A percentile compares a stretch with the other conserved stretches of the same genome.
Conservation (phyloP, 106 monocot species). For the Acorus gramineus region DNA sequence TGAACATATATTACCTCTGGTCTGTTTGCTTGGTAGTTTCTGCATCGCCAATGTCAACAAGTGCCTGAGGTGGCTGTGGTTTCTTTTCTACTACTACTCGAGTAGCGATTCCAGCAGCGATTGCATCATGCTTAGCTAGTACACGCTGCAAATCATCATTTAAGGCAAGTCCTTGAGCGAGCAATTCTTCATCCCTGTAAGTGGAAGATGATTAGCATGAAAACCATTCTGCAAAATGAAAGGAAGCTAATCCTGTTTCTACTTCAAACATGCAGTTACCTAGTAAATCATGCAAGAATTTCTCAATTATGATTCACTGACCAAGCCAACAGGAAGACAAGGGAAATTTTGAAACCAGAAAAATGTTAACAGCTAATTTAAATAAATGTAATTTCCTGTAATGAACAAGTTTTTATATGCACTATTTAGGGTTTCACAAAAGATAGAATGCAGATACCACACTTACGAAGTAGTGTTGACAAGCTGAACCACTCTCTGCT, state of each 20-base stretch:
- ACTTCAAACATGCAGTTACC: neutral
- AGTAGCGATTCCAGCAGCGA: conserved; percentile 73
- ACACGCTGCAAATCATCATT: conserved; percentile 95
- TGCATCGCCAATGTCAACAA: conserved; percentile 32
- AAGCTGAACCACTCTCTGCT: conserved; percentile 79
- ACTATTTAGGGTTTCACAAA: too few relatives aligned
- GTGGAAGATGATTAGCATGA: neutral
- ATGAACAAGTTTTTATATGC: too few relatives aligned
- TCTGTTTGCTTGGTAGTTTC: conserved; percentile 15
- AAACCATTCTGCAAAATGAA: neutral
- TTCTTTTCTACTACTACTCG: conserved; percentile 27
- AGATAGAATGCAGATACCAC: too few relatives aligned
- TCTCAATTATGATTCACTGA: neutral
- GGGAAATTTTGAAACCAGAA: too few relatives aligned
- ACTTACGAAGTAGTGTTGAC: conserved; percentile 86
- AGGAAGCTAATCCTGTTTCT: neutral
- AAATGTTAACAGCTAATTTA: too few relatives aligned
- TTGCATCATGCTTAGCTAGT: conserved; percentile 75
- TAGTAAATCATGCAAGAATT: neutral
- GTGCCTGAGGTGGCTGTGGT: conserved; percentile 40
- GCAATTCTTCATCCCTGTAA: conserved; percentile 74
- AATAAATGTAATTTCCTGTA: too few relatives aligned
- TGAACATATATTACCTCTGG: conserved; percentile 19
- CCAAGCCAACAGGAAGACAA: neutral
- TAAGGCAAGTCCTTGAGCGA: conserved; percentile 61